Conservation (phyloP, 2,329 filamentous ascomycete genomes). For the Metarhizium brunneum region DNA sequence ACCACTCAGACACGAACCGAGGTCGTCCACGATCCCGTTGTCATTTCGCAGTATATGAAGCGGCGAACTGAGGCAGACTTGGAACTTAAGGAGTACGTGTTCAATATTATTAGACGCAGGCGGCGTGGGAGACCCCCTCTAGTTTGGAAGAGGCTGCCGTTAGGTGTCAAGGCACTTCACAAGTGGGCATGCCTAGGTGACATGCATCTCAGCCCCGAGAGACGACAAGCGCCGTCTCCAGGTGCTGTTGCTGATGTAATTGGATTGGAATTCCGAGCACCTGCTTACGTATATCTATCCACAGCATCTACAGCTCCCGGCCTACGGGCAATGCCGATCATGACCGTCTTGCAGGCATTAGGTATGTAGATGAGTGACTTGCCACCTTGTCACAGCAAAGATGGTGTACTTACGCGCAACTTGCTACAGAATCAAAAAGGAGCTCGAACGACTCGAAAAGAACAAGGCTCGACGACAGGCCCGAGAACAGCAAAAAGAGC, state of each 20-base stretch:
- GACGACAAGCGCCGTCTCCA: conserved; percentile 17
- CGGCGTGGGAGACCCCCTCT: conserved; percentile 5
- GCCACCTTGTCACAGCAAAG: neutral
- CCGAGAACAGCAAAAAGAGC: conserved; percentile 80
- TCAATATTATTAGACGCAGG: conserved; percentile 6
- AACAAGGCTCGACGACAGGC: conserved; percentile 87
- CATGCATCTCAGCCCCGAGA: conserved; percentile 2
- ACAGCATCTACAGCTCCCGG: conserved; percentile 39
- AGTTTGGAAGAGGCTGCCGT: conserved; percentile 11
- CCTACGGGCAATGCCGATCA: conserved; percentile 42
- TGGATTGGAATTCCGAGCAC: conserved; percentile 24
- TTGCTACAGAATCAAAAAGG: conserved; percentile 35
- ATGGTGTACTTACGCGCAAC: neutral
- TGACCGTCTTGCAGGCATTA: conserved; percentile 36
- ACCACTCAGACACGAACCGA: conserved; percentile 56
- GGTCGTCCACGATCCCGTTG: conserved; percentile 67
- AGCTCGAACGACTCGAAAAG: conserved; percentile 75
- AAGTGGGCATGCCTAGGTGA: conserved; percentile 12
- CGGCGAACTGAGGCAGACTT: conserved; percentile 63
- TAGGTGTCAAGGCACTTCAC: conserved; percentile 11
- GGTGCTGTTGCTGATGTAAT: conserved; percentile 20
- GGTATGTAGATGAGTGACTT: conserved; percentile 16
- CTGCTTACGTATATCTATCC: conserved; percentile 29
- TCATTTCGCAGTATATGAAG: conserved; percentile 83
- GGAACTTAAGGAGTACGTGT: conserved; percentile 61